Percentiles rank a stretch among this genome's conserved stretches.
Evolutionary conservation across 768 basidiomycete genomes (phyloP).

Genomic region (Russula emetica): DNA sequence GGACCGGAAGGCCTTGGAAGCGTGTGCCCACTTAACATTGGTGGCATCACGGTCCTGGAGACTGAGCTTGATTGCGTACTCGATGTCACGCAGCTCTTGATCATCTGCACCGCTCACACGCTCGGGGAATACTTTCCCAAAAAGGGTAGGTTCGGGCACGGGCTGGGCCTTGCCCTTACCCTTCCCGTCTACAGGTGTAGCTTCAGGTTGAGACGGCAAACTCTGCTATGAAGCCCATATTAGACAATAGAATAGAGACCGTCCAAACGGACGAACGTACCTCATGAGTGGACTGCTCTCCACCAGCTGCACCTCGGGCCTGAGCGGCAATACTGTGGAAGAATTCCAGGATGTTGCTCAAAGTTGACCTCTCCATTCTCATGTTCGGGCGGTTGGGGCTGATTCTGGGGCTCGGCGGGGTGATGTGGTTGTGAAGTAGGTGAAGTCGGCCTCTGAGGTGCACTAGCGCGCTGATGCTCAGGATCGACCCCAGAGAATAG

Average conservation of each 20-base stretch:
- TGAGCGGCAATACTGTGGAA: neutral
- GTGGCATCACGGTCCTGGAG: conserved; percentile 14
- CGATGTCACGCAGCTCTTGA: conserved; percentile 12
- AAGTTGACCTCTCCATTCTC: neutral
- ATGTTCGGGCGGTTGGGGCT: neutral
- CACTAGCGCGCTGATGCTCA: neutral
- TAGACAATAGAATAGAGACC: neutral
- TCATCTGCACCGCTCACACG: neutral
- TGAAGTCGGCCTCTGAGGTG: neutral
- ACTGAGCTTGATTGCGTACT: conserved; percentile 19
- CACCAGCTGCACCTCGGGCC: neutral
- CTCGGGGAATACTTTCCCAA: neutral
- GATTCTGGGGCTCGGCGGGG: neutral
- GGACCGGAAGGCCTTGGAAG: neutral
- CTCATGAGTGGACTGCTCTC: neutral
- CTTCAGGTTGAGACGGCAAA: neutral
- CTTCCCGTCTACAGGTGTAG: neutral
- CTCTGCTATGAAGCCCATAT: neutral
- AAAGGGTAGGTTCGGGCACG: neutral
- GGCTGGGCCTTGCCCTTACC: conserved; percentile 7
- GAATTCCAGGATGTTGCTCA: conserved; percentile 4
- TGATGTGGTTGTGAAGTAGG: neutral
- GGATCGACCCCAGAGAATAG: neutral
- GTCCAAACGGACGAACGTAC: neutral
- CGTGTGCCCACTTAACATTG: neutral